phyloP scores from a whole-genome alignment of 257 asterid species.

The Lycium barbarum region DNA sequence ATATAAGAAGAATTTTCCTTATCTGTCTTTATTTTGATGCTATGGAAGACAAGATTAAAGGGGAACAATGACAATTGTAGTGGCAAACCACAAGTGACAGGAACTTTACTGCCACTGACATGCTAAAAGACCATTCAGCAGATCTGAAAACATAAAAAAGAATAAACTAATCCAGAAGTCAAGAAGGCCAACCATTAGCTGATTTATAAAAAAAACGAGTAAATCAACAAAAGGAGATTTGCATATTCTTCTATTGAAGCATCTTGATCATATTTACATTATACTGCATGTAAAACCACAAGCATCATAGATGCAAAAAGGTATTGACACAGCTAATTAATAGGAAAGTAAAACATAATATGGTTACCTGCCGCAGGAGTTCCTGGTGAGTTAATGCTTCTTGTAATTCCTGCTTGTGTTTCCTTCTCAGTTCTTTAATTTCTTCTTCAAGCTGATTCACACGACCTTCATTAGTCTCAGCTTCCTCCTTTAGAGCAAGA shows the following conservation, averaged over 20 bases:
- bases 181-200: not conserved
- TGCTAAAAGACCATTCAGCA: slow-evolving; percentile 16
- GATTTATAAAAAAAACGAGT: not conserved
- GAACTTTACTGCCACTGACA: not conserved
- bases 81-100: slow-evolving; percentile 5
- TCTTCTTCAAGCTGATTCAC: slow-evolving; percentile 81
- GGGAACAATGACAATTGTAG: slow-evolving; percentile 15
- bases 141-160: slow-evolving; percentile 13
- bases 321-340: slow-evolving; percentile 20
- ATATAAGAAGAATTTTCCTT: not conserved
- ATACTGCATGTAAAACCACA: slow-evolving; percentile 17
- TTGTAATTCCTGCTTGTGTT: slow-evolving; percentile 91
- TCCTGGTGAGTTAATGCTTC: slow-evolving; percentile 83
- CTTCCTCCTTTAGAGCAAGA: slow-evolving; percentile 94
- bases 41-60: not conserved
- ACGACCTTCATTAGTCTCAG: slow-evolving; percentile 89
- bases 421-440: slow-evolving; percentile 77
- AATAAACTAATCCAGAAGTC: slow-evolving; percentile 2
- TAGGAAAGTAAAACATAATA: slow-evolving; percentile 24
- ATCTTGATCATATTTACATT: slow-evolving; percentile 9
- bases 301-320: slow-evolving; percentile 3
- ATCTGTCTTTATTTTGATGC: not conserved
- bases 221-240: not conserved
- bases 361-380: slow-evolving; percentile 81
- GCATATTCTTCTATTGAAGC: slow-evolving; percentile 13